Conservation (phyloP, 169 alveolate species). For the Eimeria necatrix region DNA sequence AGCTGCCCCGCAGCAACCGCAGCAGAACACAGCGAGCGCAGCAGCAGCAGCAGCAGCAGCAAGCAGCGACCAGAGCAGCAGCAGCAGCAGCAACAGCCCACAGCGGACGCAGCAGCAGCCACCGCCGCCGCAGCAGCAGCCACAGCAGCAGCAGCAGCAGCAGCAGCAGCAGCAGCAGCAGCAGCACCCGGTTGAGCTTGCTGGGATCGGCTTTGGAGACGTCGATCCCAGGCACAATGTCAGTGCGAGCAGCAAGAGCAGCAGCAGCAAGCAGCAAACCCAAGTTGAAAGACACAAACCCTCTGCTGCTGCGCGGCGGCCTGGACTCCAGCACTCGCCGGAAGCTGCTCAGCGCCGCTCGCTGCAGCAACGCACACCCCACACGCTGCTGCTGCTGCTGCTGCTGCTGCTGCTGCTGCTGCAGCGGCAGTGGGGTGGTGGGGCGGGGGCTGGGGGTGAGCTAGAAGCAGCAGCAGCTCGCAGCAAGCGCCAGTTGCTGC, state of each 20-base stretch:
- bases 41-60: no score
- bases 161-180: neutral
- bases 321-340: slow-evolving; percentile 39
- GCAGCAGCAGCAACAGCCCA: no score
- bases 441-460: no score
- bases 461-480: no score
- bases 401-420: no score
- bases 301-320: neutral
- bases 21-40: neutral
- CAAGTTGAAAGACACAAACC: slow-evolving; percentile 14
- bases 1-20: neutral
- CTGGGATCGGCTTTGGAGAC: slow-evolving; percentile 43
- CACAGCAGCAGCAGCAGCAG: neutral
- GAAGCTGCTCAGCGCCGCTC: slow-evolving; percentile 31
- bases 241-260: slow-evolving; percentile 22
- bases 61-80: no score
- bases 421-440: no score
- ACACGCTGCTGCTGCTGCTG: no score
- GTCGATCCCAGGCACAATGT: slow-evolving; percentile 19
- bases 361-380: no score
- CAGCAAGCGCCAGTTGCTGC: no score
- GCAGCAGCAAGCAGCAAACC: slow-evolving; percentile 46
- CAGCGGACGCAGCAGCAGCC: no score
- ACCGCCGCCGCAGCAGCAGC: no score
- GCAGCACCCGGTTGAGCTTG: slow-evolving; percentile 47